Conservation (phyloP, 345 rosid species). For the Clausena lansium region DNA sequence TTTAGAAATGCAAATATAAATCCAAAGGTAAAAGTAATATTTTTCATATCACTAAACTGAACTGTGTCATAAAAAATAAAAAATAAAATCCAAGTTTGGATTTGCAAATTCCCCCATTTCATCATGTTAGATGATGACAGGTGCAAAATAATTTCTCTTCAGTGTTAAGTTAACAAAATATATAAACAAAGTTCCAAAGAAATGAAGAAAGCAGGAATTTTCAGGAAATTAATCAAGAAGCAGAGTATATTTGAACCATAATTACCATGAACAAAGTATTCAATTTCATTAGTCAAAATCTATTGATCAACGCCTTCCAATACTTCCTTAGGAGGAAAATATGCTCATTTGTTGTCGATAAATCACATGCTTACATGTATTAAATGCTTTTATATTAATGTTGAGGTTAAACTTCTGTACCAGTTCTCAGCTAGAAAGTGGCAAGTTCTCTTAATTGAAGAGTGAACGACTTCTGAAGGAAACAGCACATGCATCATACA, state of each 20-base stretch:
- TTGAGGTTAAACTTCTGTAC: constrained; percentile 1
- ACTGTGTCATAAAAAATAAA: neutral
- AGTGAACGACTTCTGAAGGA: neutral
- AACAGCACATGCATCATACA: neutral
- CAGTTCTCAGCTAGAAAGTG: neutral
- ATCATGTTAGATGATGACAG: neutral
- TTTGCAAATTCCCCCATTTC: neutral
- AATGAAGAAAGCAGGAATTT: neutral
- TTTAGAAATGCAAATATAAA: neutral
- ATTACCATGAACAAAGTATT: constrained; percentile 3
- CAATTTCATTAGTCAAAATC: neutral
- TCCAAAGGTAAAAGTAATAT: neutral
- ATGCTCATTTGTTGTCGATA: neutral
- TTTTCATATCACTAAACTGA: neutral
- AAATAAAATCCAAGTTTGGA: neutral
- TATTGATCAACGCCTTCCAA: neutral
- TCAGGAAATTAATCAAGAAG: neutral
- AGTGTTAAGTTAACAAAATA: neutral
- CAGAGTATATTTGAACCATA: neutral
- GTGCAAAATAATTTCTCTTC: neutral
- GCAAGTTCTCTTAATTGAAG: neutral
- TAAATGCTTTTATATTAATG: neutral
- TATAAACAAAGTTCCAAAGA: neutral
- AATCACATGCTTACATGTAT: neutral
- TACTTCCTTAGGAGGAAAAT: neutral